Evolutionary conservation across 2,329 filamentous ascomycete genomes (phyloP), one percentile per base, ranked within the genome.

Genomic region (Coccinonectria pachysandricola): DNA sequence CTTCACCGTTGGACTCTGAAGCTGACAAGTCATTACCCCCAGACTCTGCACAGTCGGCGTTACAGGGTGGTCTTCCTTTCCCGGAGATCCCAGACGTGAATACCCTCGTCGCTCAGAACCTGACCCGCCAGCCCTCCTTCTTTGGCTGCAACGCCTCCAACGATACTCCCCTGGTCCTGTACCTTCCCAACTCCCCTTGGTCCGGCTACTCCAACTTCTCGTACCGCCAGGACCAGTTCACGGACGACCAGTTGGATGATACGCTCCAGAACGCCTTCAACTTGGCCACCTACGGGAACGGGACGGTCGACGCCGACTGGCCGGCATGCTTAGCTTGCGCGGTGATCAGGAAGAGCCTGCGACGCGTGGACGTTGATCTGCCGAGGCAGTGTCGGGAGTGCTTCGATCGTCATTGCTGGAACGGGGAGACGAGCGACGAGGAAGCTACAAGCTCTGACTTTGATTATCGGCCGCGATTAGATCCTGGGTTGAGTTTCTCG

Each of bases 291-390:
- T 76, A 78, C 59, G 85, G 70, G 14, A 93, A 93, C 49, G 72
- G 68, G 13, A 84, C 80, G 0, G 42, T 77, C 2, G 77, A 88
- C 47, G 40, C 53, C 2, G 53, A 75, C 19, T 94, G 85, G 85
- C 65, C 76, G 0, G 65, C 73, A 0, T 94, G 86, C 41, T 74
- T 88, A 1, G 83, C 76, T 2, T 94, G 86, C 50, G 85, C 85
- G 1, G 73, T 86, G 5, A 62, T 93, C 7, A 71, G 65, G 27
- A 68, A 84, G 17, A 81, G 75, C 26, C 62, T 85, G 31, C 59
- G 70, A 30, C 33, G 48, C 0, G 6, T 38, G 4, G 23, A 26
- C 4, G 28, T 43, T 1, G 26, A 40, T 1, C 3, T 42, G 4
- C 47, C 46, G 1, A 26, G 15, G 3, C 36, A 48, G 13, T 50